Evolutionary conservation across 441 rosid genomes (phyloP), one percentile per base, ranked within the genome.

Genomic region (Breynia disticha): DNA sequence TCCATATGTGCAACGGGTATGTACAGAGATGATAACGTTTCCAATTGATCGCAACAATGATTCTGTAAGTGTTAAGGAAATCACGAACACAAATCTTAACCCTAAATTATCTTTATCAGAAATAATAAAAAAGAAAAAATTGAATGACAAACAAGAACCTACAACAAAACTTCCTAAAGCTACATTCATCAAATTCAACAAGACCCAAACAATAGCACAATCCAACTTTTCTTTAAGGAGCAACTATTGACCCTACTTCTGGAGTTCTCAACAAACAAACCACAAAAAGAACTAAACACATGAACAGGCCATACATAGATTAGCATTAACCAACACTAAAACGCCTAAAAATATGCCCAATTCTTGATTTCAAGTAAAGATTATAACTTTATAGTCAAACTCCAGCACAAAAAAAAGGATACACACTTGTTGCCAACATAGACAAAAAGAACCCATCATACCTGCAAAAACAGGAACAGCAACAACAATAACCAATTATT

Each of bases 381-480:
- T 24, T 2, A 3, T 2, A 24, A 24, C 32, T 24, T 24, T 24
- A 24, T 24, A 24, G 24, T 11, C 39, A 24, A n/a, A 11, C n/a
- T 16, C 47, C 37, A 46, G 20, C 28, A 17, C 48, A 35, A n/a
- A 1, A 44, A 43, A 62, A 77, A 86, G 95, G 99, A 93, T 89
- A 93, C 99, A 87, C 84, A 57, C 97, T 89, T 38, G 97, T 94
- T 7, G 97, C 99, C 52, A 94, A 83, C 99, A 94, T 94, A 61
- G 94, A 90, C 82, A 94, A 74, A 83, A 94, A 94, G 82, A 94
- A 89, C 16, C 97, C 99, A 79, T 94, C 99, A 60, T 79, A 89
- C 97, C 99, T 94, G 81, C 43, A 60, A 60, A 16, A 19, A 50
- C 10, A 16, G n/a, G n/a, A n/a, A n/a, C n/a, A n/a, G n/a, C n/a